Evolutionary conservation across 768 basidiomycete species (phyloP).

Genomic region (Fomitopsis serialis): DNA sequence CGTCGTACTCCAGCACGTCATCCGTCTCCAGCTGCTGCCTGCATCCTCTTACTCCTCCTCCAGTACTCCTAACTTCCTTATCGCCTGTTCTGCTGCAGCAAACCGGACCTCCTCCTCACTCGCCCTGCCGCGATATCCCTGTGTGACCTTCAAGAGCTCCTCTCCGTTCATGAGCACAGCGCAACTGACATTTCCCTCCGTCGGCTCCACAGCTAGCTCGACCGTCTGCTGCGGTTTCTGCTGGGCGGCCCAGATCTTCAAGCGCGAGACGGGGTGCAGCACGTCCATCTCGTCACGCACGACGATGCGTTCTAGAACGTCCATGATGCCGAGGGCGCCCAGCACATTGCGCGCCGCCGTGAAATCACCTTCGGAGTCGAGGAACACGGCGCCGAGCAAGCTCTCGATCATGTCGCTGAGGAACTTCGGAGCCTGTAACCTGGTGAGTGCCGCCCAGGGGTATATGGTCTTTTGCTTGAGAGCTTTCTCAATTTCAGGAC

Average conservation of each 20-base stretch:
- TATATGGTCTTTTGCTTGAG: slow-evolving; percentile 42
- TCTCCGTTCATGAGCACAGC: slow-evolving; percentile 43
- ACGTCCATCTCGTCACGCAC: slow-evolving; percentile 56
- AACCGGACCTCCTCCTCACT: slow-evolving; percentile 64
- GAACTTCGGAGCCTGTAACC: slow-evolving; percentile 72
- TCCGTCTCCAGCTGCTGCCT: no score
- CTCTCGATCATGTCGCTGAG: slow-evolving; percentile 79
- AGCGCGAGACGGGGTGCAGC: slow-evolving; percentile 64
- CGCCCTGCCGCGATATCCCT: slow-evolving; percentile 44
- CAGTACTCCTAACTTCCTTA: slow-evolving; percentile 33
- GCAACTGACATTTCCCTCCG: slow-evolving; percentile 46
- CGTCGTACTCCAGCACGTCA: no score
- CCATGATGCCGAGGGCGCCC: slow-evolving; percentile 47
- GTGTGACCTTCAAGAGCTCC: slow-evolving; percentile 40
- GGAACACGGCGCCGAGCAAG: slow-evolving; percentile 67
- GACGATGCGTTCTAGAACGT: slow-evolving; percentile 61
- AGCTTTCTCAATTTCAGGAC: slow-evolving; percentile 43
- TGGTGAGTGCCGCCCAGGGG: slow-evolving; percentile 71
- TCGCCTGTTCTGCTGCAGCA: slow-evolving; percentile 59
- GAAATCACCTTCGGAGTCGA: slow-evolving; percentile 58
- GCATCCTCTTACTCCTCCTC: slow-evolving; percentile 8
- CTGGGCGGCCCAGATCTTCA: slow-evolving; percentile 55
- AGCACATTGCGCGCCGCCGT: slow-evolving; percentile 45
- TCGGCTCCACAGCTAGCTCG: slow-evolving; percentile 37
- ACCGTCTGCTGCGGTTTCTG: slow-evolving; percentile 35